These are phyloP conservation scores for Xylariales sp. DNA, from an alignment of 2,329 filamentous ascomycete genomes.

Conservation along the genomic window DNA sequence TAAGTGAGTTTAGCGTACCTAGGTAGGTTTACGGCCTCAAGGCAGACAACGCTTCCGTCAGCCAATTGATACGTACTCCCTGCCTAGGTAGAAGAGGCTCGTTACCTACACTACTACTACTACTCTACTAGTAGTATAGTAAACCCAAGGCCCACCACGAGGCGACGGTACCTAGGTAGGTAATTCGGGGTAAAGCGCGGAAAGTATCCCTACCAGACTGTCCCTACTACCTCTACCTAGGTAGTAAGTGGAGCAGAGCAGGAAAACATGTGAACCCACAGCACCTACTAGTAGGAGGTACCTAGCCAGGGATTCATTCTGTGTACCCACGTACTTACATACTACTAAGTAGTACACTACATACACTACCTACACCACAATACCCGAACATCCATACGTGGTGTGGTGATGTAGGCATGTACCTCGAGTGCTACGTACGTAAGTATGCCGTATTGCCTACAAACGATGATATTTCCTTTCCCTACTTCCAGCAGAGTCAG, in stretches of 20 bases:
- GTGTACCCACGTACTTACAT: no score
- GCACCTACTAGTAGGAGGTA: no score
- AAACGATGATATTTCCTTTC: background rate
- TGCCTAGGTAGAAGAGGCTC: background rate
- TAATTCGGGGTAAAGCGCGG: slow-evolving; percentile 29
- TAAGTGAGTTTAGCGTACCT: no score
- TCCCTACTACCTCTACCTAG: no score
- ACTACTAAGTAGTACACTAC: no score
- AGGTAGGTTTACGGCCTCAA: slow-evolving; percentile 9
- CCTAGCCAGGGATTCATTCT: background rate
- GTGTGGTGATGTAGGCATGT: no score
- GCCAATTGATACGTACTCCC: slow-evolving; percentile 6
- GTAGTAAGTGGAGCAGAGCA: background rate
- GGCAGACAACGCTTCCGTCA: slow-evolving; percentile 33
- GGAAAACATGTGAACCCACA: no score
- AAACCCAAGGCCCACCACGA: slow-evolving; percentile 10
- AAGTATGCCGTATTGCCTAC: slow-evolving; percentile 8
- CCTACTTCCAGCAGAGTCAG: background rate
- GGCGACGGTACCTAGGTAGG: slow-evolving; percentile 19
- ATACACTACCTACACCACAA: no score
- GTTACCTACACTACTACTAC: background rate
- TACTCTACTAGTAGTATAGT: no score
- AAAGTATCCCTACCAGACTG: no score
- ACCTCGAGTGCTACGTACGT: background rate
- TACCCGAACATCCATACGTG: no score